Percentiles rank a stretch among this genome's conserved stretches.
Evolutionary conservation across 352 stramenopile species (phyloP).

Genomic region (Blastocystis sp.): DNA sequence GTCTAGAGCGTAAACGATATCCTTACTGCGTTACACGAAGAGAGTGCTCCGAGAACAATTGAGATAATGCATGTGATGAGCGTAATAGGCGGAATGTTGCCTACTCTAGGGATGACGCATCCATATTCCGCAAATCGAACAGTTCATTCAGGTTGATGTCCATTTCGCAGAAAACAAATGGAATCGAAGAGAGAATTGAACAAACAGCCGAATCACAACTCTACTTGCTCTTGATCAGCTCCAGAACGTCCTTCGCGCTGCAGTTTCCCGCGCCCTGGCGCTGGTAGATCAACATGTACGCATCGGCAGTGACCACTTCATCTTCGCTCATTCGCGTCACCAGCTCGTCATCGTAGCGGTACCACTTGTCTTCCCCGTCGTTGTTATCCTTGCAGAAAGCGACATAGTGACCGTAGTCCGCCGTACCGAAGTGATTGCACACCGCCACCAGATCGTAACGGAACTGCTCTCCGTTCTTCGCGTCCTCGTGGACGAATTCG

Average conservation of each 20-base stretch:
- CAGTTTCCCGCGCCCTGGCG: slow-evolving; percentile 11
- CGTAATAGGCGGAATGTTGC: slow-evolving; percentile 59
- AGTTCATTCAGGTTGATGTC: slow-evolving; percentile 62
- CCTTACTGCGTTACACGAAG: not conserved
- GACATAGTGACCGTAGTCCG: slow-evolving; percentile 57
- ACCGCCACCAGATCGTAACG: slow-evolving; percentile 65
- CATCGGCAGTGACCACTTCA: slow-evolving; percentile 29
- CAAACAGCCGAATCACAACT: not conserved
- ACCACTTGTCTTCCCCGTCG: slow-evolving; percentile 67
- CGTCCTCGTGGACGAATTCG: slow-evolving; percentile 37
- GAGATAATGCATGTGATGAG: slow-evolving; percentile 40
- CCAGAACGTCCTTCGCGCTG: slow-evolving; percentile 1
- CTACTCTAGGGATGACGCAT: not conserved
- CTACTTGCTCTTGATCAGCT: slow-evolving; percentile 15
- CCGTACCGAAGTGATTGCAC: slow-evolving; percentile 66
- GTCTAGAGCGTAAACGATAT: not conserved
- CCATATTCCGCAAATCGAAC: not conserved
- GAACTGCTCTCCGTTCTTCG: slow-evolving; percentile 14
- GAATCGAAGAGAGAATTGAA: not conserved
- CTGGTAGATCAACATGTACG: slow-evolving; percentile 67
- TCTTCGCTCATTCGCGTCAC: slow-evolving; percentile 47
- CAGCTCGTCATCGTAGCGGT: slow-evolving; percentile 38
- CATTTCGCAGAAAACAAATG: slow-evolving; percentile 50
- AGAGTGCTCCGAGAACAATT: slow-evolving; percentile 33
- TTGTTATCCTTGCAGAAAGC: slow-evolving; percentile 65